phyloP scores from a whole-genome alignment of 1,284 basidiomycete species.

The Ustilago sp. region DNA sequence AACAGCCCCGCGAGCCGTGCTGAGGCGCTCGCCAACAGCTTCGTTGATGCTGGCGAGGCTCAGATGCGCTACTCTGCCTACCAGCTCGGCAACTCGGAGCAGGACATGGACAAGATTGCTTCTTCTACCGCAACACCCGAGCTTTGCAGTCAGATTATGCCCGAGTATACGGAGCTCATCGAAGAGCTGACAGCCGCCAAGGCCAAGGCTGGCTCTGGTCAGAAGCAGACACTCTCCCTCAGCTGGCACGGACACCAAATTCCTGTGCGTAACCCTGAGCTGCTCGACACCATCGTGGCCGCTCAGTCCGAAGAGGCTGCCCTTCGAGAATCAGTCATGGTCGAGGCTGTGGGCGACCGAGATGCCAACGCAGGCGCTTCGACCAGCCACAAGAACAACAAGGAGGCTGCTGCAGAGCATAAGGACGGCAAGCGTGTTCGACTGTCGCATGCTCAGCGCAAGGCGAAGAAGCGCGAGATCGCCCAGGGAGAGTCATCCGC shows the following conservation, averaged over 20 bases:
- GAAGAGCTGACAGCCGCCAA: conserved; percentile 70
- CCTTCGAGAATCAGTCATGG: conserved; percentile 65
- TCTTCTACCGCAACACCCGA: conserved; percentile 75
- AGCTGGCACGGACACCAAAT: conserved; percentile 85
- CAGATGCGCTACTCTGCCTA: conserved; percentile 93
- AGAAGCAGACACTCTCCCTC: conserved; percentile 74
- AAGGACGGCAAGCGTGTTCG: conserved; percentile 46
- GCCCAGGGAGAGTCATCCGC: conserved; percentile 28
- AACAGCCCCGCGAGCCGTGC: conserved; percentile 83
- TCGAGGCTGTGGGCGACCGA: conserved; percentile 33
- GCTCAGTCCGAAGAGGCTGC: conserved; percentile 81
- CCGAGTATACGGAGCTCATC: conserved; percentile 77
- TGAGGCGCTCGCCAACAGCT: conserved; percentile 86
- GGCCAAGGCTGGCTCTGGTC: conserved; percentile 62
- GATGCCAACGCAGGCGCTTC: conserved; percentile 12
- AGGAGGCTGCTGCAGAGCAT: neutral
- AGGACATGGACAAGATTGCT: conserved; percentile 85
- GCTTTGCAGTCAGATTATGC: conserved; percentile 76
- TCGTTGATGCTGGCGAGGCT: conserved; percentile 87
- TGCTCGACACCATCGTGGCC: conserved; percentile 86
- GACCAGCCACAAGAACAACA: conserved; percentile 22
- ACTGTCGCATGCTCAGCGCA: conserved; percentile 65
- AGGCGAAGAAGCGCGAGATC: conserved; percentile 61
- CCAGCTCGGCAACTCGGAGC: conserved; percentile 76
- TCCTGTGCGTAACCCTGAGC: conserved; percentile 87